phyloP scores from a whole-genome alignment of 2,329 filamentous ascomycete genomes.

The Cryphonectria nitschkei region DNA sequence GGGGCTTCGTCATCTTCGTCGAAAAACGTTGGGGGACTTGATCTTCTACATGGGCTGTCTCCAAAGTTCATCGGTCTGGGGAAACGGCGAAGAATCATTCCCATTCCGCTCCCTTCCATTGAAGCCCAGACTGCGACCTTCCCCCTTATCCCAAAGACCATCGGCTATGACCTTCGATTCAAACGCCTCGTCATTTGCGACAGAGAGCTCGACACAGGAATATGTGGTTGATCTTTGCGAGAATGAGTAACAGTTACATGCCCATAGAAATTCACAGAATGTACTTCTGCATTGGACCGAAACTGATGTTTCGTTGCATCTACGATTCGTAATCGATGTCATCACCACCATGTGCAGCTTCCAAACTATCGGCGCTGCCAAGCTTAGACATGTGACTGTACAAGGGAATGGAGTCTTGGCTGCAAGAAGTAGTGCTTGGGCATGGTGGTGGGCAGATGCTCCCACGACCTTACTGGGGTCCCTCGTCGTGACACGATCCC shows the following conservation, averaged over 20 bases:
- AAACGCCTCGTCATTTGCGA: slow-evolving; percentile 1
- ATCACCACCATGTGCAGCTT: slow-evolving; percentile 7
- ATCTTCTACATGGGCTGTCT: too few species aligned
- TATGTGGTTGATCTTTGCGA: background rate
- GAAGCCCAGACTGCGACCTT: slow-evolving; percentile 10
- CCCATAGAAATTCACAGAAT: background rate
- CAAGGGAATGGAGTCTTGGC: slow-evolving; percentile 1
- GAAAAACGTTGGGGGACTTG: too few species aligned
- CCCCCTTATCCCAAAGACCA: slow-evolving; percentile 10
- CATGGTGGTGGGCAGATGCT: background rate
- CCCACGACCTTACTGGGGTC: background rate
- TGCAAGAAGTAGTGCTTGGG: slow-evolving; percentile 18
- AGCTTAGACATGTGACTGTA: background rate
- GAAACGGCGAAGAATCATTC: background rate
- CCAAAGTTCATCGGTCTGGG: too few species aligned
- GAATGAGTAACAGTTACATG: background rate
- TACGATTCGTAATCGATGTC: slow-evolving; percentile 15
- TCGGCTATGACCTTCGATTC: slow-evolving; percentile 7
- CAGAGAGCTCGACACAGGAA: background rate
- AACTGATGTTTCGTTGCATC: background rate
- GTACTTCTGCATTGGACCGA: background rate
- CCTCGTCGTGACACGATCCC: slow-evolving; percentile 5
- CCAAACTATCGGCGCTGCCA: background rate
- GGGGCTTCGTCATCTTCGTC: too few species aligned
- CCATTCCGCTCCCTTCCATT: slow-evolving; percentile 7